phyloP scores from a whole-genome alignment of 2,329 filamentous ascomycete genomes.

The Gaeumannomyces sp. region DNA sequence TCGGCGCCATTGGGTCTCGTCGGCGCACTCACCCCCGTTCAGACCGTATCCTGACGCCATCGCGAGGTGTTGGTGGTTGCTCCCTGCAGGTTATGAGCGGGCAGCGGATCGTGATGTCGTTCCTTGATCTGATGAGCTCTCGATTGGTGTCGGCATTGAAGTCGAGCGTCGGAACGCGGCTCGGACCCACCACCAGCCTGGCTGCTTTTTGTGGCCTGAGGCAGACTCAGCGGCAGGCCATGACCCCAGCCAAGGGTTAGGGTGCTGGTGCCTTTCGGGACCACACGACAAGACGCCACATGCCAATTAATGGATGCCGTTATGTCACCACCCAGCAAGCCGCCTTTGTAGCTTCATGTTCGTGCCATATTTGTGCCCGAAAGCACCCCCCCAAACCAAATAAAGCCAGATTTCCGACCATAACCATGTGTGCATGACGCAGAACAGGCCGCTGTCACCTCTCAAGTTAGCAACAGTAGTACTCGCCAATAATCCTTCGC shows the following conservation, averaged over 20 bases:
- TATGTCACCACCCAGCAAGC: not conserved
- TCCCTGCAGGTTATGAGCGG: constrained; percentile 8
- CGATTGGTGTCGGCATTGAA: not conserved
- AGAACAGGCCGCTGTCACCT: not conserved
- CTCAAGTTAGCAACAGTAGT: not conserved
- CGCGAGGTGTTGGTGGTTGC: constrained; percentile 16
- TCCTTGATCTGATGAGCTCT: not conserved
- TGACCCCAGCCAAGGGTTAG: not conserved
- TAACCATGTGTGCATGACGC: not conserved
- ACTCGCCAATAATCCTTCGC: not conserved
- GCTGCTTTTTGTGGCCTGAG: not conserved
- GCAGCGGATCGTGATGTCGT: constrained; percentile 1
- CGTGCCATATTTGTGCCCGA: not conserved
- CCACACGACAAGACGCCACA: not conserved
- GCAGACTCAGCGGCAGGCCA: not conserved
- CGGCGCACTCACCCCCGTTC: constrained; percentile 59
- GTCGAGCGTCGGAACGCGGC: not conserved
- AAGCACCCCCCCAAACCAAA: not conserved
- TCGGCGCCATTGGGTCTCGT: constrained; percentile 4
- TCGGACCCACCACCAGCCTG: not conserved
- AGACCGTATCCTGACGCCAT: constrained; percentile 84
- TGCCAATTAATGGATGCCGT: not conserved
- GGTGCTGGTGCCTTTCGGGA: too few species aligned
- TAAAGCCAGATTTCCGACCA: not conserved
- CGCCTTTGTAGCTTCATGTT: not conserved